These are phyloP conservation scores for Rhododendron ferrugineum DNA, from an alignment of 148 eudicot genomes.

Conservation along the genomic window DNA sequence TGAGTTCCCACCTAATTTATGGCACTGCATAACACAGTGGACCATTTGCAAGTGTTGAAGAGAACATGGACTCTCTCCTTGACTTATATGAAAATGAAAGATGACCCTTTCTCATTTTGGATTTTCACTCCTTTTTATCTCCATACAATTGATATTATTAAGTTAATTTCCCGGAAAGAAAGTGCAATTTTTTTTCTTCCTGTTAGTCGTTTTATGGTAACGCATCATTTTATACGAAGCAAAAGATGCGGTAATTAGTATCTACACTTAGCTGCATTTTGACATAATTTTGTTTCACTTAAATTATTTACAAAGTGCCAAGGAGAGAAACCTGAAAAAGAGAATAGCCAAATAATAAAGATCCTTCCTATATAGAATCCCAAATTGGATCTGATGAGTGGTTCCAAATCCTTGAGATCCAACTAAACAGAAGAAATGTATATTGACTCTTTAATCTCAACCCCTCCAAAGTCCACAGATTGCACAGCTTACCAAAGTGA, in stretches of 20 bases:
- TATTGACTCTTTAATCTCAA: background rate
- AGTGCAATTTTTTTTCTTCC: background rate
- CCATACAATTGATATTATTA: background rate
- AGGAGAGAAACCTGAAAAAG: conserved; percentile 1
- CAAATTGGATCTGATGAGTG: background rate
- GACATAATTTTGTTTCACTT: background rate
- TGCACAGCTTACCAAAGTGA: background rate
- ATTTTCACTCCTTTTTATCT: background rate
- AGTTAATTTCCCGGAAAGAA: background rate
- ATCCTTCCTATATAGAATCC: background rate
- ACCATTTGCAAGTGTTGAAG: conserved; percentile 4
- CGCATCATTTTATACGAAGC: background rate
- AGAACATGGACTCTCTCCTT: background rate
- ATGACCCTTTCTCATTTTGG: background rate
- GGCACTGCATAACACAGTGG: background rate
- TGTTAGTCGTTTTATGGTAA: background rate
- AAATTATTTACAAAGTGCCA: background rate
- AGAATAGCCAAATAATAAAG: background rate
- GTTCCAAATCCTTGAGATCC: background rate
- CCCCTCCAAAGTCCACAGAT: background rate
- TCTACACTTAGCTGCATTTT: background rate
- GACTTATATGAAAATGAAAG: background rate
- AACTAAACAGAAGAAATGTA: background rate
- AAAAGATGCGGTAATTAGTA: background rate
- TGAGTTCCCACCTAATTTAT: background rate